A percentile compares a stretch with the other conserved stretches of the same genome.
Conservation (phyloP, 192 early-diverging fungal genomes). For the Coemansia sp. region DNA sequence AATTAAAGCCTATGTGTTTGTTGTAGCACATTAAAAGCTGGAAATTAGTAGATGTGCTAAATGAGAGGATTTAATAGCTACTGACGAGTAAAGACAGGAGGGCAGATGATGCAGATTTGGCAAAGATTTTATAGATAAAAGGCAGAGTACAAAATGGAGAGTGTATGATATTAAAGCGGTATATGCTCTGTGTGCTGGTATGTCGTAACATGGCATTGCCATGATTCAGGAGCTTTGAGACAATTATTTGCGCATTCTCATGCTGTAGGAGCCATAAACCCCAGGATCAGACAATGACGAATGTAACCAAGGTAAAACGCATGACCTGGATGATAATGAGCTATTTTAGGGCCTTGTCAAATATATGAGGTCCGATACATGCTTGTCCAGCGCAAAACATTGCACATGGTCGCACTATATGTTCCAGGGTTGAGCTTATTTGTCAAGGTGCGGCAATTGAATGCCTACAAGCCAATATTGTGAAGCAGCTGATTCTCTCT, state of each 20-base stretch:
- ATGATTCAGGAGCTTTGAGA: not conserved
- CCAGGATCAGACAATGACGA: not conserved
- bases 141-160: not conserved
- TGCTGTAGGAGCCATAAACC: not conserved
- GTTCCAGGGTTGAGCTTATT: too few relatives aligned
- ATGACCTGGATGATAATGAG: not conserved
- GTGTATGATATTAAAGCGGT: not conserved
- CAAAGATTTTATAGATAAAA: not conserved
- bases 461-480: too few relatives aligned
- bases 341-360: not conserved
- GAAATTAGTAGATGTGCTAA: too few relatives aligned
- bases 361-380: not conserved
- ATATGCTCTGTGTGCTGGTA: not conserved
- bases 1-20: too few relatives aligned
- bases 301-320: not conserved
- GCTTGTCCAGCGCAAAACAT: too few relatives aligned
- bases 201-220: not conserved
- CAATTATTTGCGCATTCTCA: not conserved
- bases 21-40: too few relatives aligned
- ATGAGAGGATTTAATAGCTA: too few relatives aligned
- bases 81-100: too few relatives aligned
- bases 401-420: too few relatives aligned
- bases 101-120: too few relatives aligned
- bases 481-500: too few relatives aligned
- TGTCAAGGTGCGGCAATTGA: too few relatives aligned